Conservation (phyloP, 257 asterid species). For the Thymus quinquecostatus region DNA sequence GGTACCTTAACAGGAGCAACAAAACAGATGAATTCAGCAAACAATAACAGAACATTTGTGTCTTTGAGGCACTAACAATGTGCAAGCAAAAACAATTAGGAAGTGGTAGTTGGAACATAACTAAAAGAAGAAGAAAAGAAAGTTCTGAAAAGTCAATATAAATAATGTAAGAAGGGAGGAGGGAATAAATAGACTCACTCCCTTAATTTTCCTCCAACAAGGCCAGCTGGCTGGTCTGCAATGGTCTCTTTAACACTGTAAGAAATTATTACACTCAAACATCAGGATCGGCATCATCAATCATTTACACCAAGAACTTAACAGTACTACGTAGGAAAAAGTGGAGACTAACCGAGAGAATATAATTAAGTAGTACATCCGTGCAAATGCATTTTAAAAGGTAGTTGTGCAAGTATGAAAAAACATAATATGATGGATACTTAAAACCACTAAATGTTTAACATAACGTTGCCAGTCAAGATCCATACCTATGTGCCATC, state of each 20-base stretch:
- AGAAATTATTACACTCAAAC: slow-evolving; percentile 26
- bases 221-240: slow-evolving; percentile 72
- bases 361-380: slow-evolving; percentile 22
- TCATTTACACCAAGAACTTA: neutral
- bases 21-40: slow-evolving; percentile 31
- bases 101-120: slow-evolving; percentile 1
- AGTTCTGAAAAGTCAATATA: neutral
- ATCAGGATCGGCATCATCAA: slow-evolving; percentile 24
- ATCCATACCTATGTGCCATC: slow-evolving; percentile 96
- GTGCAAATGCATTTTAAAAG: slow-evolving; percentile 24
- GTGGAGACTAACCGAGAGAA: slow-evolving; percentile 1
- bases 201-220: slow-evolving; percentile 89
- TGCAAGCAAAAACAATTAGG: slow-evolving; percentile 25
- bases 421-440: slow-evolving; percentile 21
- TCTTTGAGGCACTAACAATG: slow-evolving; percentile 1
- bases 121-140: neutral
- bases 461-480: slow-evolving; percentile 23
- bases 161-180: slow-evolving; percentile 8
- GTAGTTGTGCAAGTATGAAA: slow-evolving; percentile 2
- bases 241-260: slow-evolving; percentile 88
- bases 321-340: slow-evolving; percentile 1
- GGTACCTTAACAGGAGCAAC: slow-evolving; percentile 66
- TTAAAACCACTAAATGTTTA: slow-evolving; percentile 4
- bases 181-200: slow-evolving; percentile 64
- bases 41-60: slow-evolving; percentile 10